Evolutionary conservation across 1,284 basidiomycete species (phyloP), one percentile per base, ranked within the genome.

Genomic region (Marasmius sp.): DNA sequence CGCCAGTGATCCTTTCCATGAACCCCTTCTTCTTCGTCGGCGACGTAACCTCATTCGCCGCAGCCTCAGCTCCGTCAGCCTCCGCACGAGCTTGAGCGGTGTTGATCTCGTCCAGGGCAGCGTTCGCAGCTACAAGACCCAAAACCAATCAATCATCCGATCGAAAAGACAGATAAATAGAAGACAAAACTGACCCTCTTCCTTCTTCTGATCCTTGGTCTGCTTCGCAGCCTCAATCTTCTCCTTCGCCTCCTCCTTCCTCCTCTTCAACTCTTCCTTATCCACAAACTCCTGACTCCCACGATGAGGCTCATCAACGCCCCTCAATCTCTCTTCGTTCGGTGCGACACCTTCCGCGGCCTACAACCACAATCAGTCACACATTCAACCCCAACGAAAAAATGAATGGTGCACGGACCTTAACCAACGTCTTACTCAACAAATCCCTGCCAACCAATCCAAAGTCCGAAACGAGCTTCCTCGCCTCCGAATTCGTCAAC

Each of bases 401-500:
- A 36, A 14, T 14, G 10, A 11, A 5, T 6, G n/a, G n/a, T n/a
- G 6, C 20, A 22, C 20, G 18, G 16, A 20, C 22, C 38, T 7
- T 49, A 48, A 55, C 60, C 11, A 64, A 33, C 5, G 86, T 87
- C 56, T 86, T 88, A 18, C 93, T 88, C 64, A 97, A 88, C 61
- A 97, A 80, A 76, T 97, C 94, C 60, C 94, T 91, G 0, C 93
- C 94, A 62, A 96, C 88, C 65, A 93, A 73, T 33, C 87, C 87
- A 67, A 94, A 86, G 75, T 97, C 94, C 39, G 85, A 85, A 59
- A 95, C 74, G 57, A 96, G 88, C 76, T 97, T 97, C 71, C 94
- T 91, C 43, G 93, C 89, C 77, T 97, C 95, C 0, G 89, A 89
- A 79, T 97, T 97, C 72, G 94, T 96, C 66, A 94, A 80, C 69